Evolutionary conservation across 495 filamentous ascomycete genomes (phyloP).

Genomic region (Polyplosphaeria fusca): DNA sequence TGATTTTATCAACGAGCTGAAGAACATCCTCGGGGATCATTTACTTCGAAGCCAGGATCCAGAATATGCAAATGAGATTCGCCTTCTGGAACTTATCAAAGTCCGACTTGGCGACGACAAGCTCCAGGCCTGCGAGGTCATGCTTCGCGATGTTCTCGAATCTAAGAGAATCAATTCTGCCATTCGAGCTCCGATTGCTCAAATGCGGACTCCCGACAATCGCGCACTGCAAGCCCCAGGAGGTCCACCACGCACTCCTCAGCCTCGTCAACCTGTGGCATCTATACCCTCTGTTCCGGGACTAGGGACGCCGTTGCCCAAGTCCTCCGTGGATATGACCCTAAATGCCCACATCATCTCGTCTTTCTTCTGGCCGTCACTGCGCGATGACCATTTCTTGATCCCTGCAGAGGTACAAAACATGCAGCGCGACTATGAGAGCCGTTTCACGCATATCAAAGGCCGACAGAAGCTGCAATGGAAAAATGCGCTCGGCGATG

Average conservation of each 20-base stretch:
- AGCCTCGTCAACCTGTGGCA: constrained; percentile 1
- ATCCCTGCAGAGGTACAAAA: constrained; percentile 62
- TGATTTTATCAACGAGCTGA: constrained; percentile 92
- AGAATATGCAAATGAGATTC: constrained; percentile 70
- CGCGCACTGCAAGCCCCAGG: constrained; percentile 15
- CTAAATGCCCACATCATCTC: constrained; percentile 72
- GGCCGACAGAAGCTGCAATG: constrained; percentile 80
- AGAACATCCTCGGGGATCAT: constrained; percentile 76
- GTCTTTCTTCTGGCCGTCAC: constrained; percentile 87
- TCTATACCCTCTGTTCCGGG: constrained; percentile 3
- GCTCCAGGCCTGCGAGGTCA: constrained; percentile 90
- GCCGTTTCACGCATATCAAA: constrained; percentile 76
- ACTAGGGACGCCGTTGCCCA: not conserved
- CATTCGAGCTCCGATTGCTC: constrained; percentile 46
- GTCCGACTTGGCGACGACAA: constrained; percentile 79
- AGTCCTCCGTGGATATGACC: constrained; percentile 4
- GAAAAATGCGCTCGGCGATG: constrained; percentile 77
- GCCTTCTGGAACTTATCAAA: constrained; percentile 84
- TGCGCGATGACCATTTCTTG: constrained; percentile 72
- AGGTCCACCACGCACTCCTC: constrained; percentile 8
- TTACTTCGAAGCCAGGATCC: constrained; percentile 64
- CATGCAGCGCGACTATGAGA: constrained; percentile 66
- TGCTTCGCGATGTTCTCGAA: constrained; percentile 91
- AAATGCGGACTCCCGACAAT: not conserved
- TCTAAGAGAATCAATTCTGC: constrained; percentile 66